These are phyloP conservation scores for Simmondsia chinensis DNA, from an alignment of 148 eudicot genomes.

Conservation along the genomic window DNA sequence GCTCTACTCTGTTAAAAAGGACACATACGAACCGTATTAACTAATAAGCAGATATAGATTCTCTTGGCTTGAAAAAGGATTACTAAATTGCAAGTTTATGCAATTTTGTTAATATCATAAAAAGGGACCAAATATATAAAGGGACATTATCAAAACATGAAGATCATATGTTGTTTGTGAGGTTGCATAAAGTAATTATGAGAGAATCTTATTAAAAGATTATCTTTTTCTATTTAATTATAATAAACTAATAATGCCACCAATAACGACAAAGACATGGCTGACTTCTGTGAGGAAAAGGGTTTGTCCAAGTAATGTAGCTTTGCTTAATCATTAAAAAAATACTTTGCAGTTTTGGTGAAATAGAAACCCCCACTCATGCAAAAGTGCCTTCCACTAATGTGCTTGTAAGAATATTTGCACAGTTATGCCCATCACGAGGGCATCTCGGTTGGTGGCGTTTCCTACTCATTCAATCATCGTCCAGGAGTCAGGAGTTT, in stretches of 20 bases:
- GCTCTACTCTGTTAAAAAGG: too few species aligned
- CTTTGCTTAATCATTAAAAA: background rate
- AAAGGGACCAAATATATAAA: conserved; percentile 13
- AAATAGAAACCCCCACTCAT: too few species aligned
- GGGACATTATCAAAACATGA: conserved; percentile 10
- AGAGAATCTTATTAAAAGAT: conserved; percentile 7
- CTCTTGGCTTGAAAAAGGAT: too few species aligned
- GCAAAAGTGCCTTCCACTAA: background rate
- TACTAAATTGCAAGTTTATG: background rate
- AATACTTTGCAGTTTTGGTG: background rate
- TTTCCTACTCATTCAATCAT: background rate
- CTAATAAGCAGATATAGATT: too few species aligned
- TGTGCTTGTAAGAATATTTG: conserved; percentile 4
- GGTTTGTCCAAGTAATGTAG: background rate
- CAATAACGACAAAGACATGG: conserved; percentile 5
- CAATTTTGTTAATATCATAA: background rate
- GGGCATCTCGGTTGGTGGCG: background rate
- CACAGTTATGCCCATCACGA: background rate
- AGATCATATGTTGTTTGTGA: conserved; percentile 14
- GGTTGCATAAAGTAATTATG: conserved; percentile 9
- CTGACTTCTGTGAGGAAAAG: conserved; percentile 13
- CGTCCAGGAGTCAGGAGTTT: conserved; percentile 2
- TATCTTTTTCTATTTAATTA: conserved; percentile 2
- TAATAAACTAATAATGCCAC: conserved; percentile 8
- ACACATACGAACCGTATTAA: too few species aligned